phyloP scores from a whole-genome alignment of 768 basidiomycete species.

The Tricholomella constricta region DNA sequence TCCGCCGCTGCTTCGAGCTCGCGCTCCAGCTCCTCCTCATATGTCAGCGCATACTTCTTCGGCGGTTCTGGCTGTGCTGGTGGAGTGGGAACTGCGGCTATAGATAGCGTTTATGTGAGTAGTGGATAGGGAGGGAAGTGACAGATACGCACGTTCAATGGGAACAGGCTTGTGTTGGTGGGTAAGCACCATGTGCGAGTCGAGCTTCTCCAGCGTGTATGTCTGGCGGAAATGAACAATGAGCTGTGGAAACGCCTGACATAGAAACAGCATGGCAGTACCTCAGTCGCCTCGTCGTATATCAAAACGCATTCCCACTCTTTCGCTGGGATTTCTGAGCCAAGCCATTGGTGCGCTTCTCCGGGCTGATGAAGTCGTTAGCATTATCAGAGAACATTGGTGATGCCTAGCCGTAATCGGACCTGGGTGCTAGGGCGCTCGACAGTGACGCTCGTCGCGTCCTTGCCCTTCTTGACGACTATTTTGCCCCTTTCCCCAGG shows the following conservation, averaged over 20 bases:
- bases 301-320: conserved; percentile 79
- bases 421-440: conserved; percentile 73
- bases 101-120: conserved; percentile 4
- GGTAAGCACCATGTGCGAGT: conserved; percentile 58
- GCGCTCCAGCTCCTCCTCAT: conserved; percentile 28
- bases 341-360: conserved; percentile 58
- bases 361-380: conserved; percentile 37
- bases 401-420: conserved; percentile 17
- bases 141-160: conserved; percentile 8
- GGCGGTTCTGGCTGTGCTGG: conserved; percentile 18
- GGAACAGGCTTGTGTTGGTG: conserved; percentile 48
- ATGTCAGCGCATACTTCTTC: conserved; percentile 14
- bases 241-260: not conserved
- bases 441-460: conserved; percentile 53
- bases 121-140: conserved; percentile 2
- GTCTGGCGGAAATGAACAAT: conserved; percentile 37
- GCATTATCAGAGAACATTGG: not conserved
- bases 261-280: conserved; percentile 32
- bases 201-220: conserved; percentile 76
- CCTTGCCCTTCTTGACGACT: conserved; percentile 57
- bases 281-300: conserved; percentile 74
- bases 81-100: conserved; percentile 25
- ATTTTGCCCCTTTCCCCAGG: conserved; percentile 63
- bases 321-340: conserved; percentile 58
- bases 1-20: conserved; percentile 28